phyloP scores from a whole-genome alignment of 805 yeast species.

The Starmera quercuum region DNA sequence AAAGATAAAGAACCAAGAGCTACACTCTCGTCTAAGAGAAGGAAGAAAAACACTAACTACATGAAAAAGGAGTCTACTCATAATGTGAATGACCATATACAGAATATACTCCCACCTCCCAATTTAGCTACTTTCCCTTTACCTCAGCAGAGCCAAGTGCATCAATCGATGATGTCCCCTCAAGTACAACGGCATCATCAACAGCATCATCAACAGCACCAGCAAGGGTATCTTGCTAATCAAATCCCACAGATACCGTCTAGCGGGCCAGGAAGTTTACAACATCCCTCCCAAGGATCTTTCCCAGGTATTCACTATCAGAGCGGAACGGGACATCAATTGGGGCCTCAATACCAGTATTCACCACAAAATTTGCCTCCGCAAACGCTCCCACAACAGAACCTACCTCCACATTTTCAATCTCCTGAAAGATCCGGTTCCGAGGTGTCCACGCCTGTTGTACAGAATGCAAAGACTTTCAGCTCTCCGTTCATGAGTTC shows the following conservation, averaged over 20 bases:
- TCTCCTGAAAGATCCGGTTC: constrained; percentile 1
- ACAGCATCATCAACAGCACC: constrained; percentile 1
- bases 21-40: not conserved
- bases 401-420: constrained; percentile 5
- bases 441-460: constrained; percentile 5
- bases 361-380: constrained; percentile 3
- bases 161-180: not conserved
- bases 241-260: too few relatives aligned
- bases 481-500: constrained; percentile 2
- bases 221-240: constrained; percentile 1
- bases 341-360: constrained; percentile 1
- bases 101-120: not conserved
- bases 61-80: not conserved
- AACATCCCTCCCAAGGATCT: not conserved
- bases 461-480: not conserved
- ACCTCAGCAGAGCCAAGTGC: not conserved
- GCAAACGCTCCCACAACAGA: constrained; percentile 1
- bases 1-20: constrained; percentile 1
- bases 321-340: too few relatives aligned
- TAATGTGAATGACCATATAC: not conserved
- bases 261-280: too few relatives aligned
- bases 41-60: not conserved
- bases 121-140: not conserved
- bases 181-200: not conserved
- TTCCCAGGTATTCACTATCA: too few relatives aligned